A percentile compares a stretch with the other conserved stretches of the same genome.
Evolutionary conservation across 768 basidiomycete genomes (phyloP).

Genomic region (Sporobolomyces pararoseus): DNA sequence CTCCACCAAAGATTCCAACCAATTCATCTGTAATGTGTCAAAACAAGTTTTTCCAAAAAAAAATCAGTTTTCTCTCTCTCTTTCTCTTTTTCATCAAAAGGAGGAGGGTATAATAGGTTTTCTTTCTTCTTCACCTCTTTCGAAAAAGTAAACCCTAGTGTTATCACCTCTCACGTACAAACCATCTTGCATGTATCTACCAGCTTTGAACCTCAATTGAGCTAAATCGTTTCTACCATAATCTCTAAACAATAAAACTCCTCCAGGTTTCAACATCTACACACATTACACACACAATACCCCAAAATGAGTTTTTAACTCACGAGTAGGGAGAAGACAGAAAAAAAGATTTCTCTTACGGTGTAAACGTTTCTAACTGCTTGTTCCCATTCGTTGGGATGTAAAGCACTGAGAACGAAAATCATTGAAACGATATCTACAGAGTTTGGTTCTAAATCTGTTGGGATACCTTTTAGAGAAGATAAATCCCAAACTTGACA

Average conservation of each 20-base stretch:
- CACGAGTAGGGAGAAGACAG: background rate
- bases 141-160: conserved; percentile 96
- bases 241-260: conserved; percentile 78
- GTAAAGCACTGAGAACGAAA: conserved; percentile 88
- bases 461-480: conserved; percentile 57
- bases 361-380: conserved; percentile 75
- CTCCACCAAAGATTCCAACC: conserved; percentile 65
- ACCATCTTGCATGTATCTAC: conserved; percentile 74
- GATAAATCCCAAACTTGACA: conserved; percentile 91
- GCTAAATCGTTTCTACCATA: conserved; percentile 94
- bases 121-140: too few relatives aligned
- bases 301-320: too few relatives aligned
- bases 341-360: conserved; percentile 51
- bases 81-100: background rate
- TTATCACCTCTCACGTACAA: conserved; percentile 96
- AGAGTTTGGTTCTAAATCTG: conserved; percentile 62
- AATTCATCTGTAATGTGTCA: conserved; percentile 34
- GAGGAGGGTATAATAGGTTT: background rate
- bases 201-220: conserved; percentile 84
- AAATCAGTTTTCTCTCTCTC: too few relatives aligned
- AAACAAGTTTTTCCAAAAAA: too few relatives aligned
- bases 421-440: conserved; percentile 88
- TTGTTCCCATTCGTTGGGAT: conserved; percentile 83
- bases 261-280: conserved; percentile 86
- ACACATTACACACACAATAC: background rate